A percentile compares a stretch with the other conserved stretches of the same genome.
Conservation (phyloP, 495 filamentous ascomycete genomes). For the Xylaria scruposa region DNA sequence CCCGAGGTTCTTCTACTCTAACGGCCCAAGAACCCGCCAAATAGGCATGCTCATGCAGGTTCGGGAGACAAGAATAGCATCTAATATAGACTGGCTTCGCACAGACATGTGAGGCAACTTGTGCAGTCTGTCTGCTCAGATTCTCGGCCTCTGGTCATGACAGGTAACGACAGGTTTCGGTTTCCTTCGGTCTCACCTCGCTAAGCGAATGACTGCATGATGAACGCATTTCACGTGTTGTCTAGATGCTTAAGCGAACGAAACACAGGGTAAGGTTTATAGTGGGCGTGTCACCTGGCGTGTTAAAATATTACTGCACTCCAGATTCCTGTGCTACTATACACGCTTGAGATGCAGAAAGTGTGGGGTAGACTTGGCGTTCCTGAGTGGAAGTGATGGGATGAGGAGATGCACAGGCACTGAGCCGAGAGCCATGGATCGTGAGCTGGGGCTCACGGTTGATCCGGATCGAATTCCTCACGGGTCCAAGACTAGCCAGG, state of each 20-base stretch:
- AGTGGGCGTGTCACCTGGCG: conserved; percentile 41
- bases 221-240: conserved; percentile 34
- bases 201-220: conserved; percentile 35
- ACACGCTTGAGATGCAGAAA: conserved; percentile 38
- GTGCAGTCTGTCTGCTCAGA: conserved; percentile 22
- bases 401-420: conserved; percentile 35
- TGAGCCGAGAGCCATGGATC: conserved; percentile 28
- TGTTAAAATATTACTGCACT: conserved; percentile 40
- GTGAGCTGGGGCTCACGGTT: conserved; percentile 31
- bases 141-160: conserved; percentile 28
- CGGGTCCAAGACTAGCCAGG: conserved; percentile 35
- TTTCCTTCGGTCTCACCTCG: conserved; percentile 42
- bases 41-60: conserved; percentile 8
- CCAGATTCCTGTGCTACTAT: conserved; percentile 43
- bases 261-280: conserved; percentile 40
- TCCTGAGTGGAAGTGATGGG: conserved; percentile 20
- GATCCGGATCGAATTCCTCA: conserved; percentile 43
- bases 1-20: conserved; percentile 1
- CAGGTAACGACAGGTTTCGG: conserved; percentile 32
- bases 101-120: conserved; percentile 27
- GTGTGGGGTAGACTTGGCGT: conserved; percentile 46
- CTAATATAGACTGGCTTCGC: conserved; percentile 1
- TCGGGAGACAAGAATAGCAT: conserved; percentile 32
- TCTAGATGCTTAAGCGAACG: conserved; percentile 44
- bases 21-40: conserved; percentile 27